Conservation (phyloP, 164 flowering plant species). For the Litsea cubeba region DNA sequence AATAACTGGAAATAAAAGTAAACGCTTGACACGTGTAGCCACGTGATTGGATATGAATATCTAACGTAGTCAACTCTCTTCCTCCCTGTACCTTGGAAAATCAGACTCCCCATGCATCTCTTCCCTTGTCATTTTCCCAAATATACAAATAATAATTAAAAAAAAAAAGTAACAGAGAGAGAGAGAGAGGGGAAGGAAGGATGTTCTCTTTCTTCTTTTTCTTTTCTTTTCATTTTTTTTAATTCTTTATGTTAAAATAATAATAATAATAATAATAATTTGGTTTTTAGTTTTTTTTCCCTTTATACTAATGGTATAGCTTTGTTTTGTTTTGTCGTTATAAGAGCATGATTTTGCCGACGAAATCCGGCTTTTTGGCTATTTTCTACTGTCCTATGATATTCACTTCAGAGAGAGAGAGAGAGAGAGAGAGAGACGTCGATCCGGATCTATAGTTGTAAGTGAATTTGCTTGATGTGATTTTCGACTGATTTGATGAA, state of each 20-base stretch:
- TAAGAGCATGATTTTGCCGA: too few species aligned
- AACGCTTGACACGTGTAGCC: slow-evolving; percentile 2
- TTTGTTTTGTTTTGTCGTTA: too few species aligned
- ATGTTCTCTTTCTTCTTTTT: too few species aligned
- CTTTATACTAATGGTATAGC: too few species aligned
- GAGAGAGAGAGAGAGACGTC: neutral
- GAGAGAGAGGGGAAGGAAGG: neutral
- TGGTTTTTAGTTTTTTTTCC: too few species aligned
- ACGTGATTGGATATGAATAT: neutral
- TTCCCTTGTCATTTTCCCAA: neutral
- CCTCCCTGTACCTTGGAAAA: neutral
- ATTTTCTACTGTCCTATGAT: neutral
- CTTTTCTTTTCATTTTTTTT: too few species aligned
- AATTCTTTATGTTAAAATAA: too few species aligned
- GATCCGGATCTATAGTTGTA: neutral
- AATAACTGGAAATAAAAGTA: neutral
- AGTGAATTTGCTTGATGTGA: neutral
- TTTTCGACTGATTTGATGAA: neutral
- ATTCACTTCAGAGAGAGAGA: too few species aligned
- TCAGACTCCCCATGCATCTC: slow-evolving; percentile 1
- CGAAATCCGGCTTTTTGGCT: neutral
- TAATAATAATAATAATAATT: too few species aligned
- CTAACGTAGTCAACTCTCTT: slow-evolving; percentile 19
- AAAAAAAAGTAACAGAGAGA: too few species aligned
- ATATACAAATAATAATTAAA: neutral